These are phyloP conservation scores for Obba rivulosa DNA, from an alignment of 768 basidiomycete species.

Conservation along the genomic window DNA sequence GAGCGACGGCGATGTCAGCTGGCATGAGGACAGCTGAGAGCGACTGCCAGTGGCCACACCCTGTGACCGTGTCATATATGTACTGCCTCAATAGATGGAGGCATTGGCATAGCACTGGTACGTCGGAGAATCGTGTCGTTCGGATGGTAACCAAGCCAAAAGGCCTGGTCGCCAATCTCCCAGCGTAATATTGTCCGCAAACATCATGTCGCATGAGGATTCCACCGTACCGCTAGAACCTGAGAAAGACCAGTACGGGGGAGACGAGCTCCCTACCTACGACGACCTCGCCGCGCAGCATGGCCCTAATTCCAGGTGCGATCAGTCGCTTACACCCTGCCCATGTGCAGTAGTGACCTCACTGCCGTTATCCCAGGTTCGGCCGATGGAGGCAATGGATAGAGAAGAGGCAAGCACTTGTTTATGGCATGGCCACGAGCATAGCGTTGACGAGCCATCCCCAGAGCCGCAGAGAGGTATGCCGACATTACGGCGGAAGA, in stretches of 20 bases:
- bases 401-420: constrained; percentile 62
- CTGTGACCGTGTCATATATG: not conserved
- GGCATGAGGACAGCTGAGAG: not conserved
- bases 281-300: constrained; percentile 72
- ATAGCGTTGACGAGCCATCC: not conserved
- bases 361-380: constrained; percentile 42
- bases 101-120: too few species aligned
- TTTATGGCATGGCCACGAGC: constrained; percentile 3
- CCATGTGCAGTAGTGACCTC: not conserved
- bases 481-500: constrained; percentile 58
- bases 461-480: constrained; percentile 82
- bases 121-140: too few species aligned
- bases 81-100: too few species aligned
- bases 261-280: constrained; percentile 69
- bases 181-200: not conserved
- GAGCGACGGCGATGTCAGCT: too few species aligned
- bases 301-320: constrained; percentile 79
- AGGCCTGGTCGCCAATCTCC: too few species aligned
- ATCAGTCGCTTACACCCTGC: not conserved
- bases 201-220: constrained; percentile 7
- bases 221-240: constrained; percentile 18
- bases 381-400: constrained; percentile 87
- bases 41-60: not conserved
- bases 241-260: constrained; percentile 38
- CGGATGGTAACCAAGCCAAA: too few species aligned